phyloP scores from a whole-genome alignment of 345 rosid species.

The Anastatica hierochuntica region DNA sequence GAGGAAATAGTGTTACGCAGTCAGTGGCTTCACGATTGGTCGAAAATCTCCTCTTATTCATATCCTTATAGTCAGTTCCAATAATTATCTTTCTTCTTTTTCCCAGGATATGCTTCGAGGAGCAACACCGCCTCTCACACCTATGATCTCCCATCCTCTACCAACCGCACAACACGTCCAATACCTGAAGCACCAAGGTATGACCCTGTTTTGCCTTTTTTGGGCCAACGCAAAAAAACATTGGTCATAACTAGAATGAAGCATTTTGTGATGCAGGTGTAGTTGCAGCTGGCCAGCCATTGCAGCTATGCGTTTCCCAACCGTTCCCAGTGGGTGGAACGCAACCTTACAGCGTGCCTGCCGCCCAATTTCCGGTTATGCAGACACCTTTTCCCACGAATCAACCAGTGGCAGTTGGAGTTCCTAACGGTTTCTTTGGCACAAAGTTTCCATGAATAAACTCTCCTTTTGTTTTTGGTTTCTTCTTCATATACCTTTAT shows the following conservation, averaged over 20 bases:
- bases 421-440: slow-evolving; percentile 32
- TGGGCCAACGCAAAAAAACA: not conserved
- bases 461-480: not conserved
- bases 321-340: slow-evolving; percentile 33
- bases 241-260: not conserved
- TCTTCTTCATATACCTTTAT: not conserved
- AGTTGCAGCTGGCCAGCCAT: slow-evolving; percentile 15
- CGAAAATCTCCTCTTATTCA: not conserved
- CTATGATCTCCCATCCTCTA: slow-evolving; percentile 41
- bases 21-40: not conserved
- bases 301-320: slow-evolving; percentile 32
- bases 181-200: slow-evolving; percentile 51
- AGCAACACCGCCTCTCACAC: slow-evolving; percentile 37
- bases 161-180: slow-evolving; percentile 44
- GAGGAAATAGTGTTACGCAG: not conserved
- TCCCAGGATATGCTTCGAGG: slow-evolving; percentile 53
- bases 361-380: too few species aligned
- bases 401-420: slow-evolving; percentile 29
- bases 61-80: not conserved
- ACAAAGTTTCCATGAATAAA: slow-evolving; percentile 38
- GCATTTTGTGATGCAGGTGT: slow-evolving; percentile 6
- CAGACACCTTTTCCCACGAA: slow-evolving; percentile 38
- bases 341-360: slow-evolving; percentile 35
- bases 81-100: not conserved
- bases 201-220: not conserved